phyloP scores from a whole-genome alignment of 177 flowering plant species.

The Vitis hybrid region DNA sequence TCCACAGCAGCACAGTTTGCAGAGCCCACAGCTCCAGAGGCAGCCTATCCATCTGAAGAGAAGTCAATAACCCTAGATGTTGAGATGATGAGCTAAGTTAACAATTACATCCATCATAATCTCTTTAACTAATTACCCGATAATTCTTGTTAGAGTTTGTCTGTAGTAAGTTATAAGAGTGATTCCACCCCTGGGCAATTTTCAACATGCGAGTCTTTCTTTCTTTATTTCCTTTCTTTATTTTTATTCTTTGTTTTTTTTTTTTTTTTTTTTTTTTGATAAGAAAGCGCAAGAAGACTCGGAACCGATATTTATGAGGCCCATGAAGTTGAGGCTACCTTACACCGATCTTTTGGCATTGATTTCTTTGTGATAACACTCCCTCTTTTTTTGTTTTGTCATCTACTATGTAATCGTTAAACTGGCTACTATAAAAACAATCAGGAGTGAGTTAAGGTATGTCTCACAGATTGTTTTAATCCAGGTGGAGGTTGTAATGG shows the following conservation, averaged over 20 bases:
- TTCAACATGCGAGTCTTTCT: background rate
- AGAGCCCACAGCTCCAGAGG: slow-evolving; percentile 34
- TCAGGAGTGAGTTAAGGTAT: too few relatives aligned
- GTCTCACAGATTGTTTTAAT: too few relatives aligned
- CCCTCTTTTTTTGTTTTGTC: background rate
- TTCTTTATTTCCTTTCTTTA: background rate
- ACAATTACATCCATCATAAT: background rate
- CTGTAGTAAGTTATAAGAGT: too few relatives aligned
- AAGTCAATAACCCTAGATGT: slow-evolving; percentile 46
- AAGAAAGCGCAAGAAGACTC: background rate
- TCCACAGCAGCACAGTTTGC: slow-evolving; percentile 30
- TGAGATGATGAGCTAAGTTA: slow-evolving; percentile 36
- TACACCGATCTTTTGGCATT: background rate
- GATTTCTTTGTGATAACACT: background rate
- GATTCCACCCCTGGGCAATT: too few relatives aligned
- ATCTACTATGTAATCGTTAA: background rate
- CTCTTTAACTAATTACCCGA: background rate
- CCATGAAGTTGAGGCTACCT: background rate
- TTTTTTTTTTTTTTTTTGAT: background rate
- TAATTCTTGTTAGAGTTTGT: background rate
- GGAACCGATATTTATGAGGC: background rate
- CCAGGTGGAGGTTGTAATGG: too few relatives aligned
- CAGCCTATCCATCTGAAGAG: slow-evolving; percentile 40
- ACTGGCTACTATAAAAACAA: background rate
- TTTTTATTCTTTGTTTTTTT: background rate